A percentile compares a stretch with the other conserved stretches of the same genome.
Conservation (phyloP, 805 yeast species). For the Candida morakotiae region DNA sequence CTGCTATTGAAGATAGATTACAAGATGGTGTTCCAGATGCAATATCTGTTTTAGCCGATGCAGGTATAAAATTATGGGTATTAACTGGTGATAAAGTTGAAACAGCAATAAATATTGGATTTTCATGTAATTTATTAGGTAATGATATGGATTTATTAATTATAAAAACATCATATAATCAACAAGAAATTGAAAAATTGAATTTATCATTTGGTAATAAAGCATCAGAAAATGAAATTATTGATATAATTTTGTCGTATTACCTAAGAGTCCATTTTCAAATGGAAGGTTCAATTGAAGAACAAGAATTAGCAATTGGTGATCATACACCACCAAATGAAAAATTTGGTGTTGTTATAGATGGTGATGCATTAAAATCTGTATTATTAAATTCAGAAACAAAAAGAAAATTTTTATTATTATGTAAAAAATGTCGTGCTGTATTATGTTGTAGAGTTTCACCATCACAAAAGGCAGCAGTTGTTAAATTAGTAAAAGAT, state of each 20-base stretch:
- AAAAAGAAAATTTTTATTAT: constrained; percentile 56
- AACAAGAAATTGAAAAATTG: constrained; percentile 21
- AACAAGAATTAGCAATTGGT: constrained; percentile 46
- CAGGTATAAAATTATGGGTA: constrained; percentile 85
- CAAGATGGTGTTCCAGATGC: constrained; percentile 88
- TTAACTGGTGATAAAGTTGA: constrained; percentile 88
- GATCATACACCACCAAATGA: constrained; percentile 68
- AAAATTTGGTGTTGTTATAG: constrained; percentile 66
- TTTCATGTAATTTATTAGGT: constrained; percentile 73
- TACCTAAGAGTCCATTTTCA: constrained; percentile 54
- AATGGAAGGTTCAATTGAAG: constrained; percentile 56
- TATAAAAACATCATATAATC: constrained; percentile 34
- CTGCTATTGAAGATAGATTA: constrained; percentile 81
- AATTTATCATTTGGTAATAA: constrained; percentile 16
- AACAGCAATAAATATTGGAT: constrained; percentile 84
- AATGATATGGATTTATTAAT: constrained; percentile 74
- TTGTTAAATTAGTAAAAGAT: constrained; percentile 72
- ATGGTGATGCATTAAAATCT: constrained; percentile 69
- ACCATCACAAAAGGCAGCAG: constrained; percentile 85
- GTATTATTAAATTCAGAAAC: constrained; percentile 36
- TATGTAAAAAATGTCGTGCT: constrained; percentile 77
- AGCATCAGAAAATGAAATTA: constrained; percentile 29
- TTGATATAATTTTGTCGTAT: constrained; percentile 46
- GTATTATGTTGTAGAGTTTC: constrained; percentile 86
- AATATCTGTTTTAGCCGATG: constrained; percentile 61